Percentiles rank a stretch among this genome's conserved stretches.
These are phyloP conservation scores for Dipteronia dyeriana DNA, from an alignment of 345 rosid genomes.

Conservation along the genomic window DNA sequence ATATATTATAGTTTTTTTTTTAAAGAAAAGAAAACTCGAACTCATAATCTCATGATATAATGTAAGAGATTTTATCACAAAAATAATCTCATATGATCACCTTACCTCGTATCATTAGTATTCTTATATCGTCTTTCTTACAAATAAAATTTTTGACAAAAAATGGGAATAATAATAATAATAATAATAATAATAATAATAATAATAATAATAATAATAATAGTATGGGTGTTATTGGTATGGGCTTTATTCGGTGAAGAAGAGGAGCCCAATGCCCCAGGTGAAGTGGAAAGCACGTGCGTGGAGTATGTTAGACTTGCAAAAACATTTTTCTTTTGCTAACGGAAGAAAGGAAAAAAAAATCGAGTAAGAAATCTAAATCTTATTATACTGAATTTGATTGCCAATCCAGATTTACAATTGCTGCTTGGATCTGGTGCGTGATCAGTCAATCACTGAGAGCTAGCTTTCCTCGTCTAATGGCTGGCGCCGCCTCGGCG, in stretches of 20 bases:
- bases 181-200: no score
- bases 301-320: background rate
- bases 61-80: no score
- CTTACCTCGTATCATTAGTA: no score
- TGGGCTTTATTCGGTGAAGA: background rate
- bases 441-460: background rate
- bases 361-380: background rate
- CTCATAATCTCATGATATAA: no score
- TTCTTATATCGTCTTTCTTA: no score
- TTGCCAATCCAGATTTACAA: background rate
- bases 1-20: no score
- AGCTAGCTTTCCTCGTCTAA: conserved; percentile 10
- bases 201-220: no score
- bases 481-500: conserved; percentile 93
- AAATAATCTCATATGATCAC: no score
- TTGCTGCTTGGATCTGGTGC: conserved; percentile 16
- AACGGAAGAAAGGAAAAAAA: background rate
- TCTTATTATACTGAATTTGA: background rate
- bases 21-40: no score
- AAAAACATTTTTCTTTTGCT: background rate
- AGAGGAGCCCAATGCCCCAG: background rate
- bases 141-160: no score
- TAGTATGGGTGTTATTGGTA: no score
- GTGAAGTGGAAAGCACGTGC: background rate
- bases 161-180: no score